Evolutionary conservation across 805 yeast species (phyloP).

Genomic region (Candida ipomoeae): DNA sequence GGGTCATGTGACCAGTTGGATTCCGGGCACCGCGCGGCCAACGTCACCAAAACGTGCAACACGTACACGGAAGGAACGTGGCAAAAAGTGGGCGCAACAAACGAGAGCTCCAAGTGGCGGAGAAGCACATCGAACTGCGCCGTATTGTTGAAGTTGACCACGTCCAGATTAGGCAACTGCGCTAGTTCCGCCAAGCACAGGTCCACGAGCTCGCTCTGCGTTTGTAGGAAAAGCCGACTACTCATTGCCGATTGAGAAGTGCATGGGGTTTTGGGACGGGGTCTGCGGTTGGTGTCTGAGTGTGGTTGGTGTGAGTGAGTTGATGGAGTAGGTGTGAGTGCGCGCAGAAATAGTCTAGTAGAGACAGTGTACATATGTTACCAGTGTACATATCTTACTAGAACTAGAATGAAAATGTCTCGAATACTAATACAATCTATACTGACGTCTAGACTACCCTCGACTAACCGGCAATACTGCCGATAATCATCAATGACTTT

Average conservation of each 20-base stretch:
- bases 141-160: constrained; percentile 24
- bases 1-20: constrained; percentile 24
- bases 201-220: constrained; percentile 20
- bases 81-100: constrained; percentile 8
- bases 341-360: too few relatives aligned
- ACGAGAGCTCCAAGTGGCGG: constrained; percentile 22
- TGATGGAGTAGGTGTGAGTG: too few relatives aligned
- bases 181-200: constrained; percentile 22
- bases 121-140: constrained; percentile 28
- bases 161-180: constrained; percentile 6
- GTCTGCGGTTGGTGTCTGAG: too few relatives aligned
- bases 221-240: constrained; percentile 10
- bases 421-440: too few relatives aligned
- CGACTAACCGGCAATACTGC: too few relatives aligned
- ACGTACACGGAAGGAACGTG: constrained; percentile 25
- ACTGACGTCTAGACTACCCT: too few relatives aligned
- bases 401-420: too few relatives aligned
- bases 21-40: constrained; percentile 26
- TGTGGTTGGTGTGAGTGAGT: too few relatives aligned
- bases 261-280: too few relatives aligned
- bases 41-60: constrained; percentile 29
- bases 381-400: too few relatives aligned
- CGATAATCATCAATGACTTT: too few relatives aligned
- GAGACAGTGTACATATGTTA: too few relatives aligned
- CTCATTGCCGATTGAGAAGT: not conserved